These are phyloP conservation scores for Amanita fuliginea DNA, from an alignment of 768 basidiomycete species.

Conservation along the genomic window DNA sequence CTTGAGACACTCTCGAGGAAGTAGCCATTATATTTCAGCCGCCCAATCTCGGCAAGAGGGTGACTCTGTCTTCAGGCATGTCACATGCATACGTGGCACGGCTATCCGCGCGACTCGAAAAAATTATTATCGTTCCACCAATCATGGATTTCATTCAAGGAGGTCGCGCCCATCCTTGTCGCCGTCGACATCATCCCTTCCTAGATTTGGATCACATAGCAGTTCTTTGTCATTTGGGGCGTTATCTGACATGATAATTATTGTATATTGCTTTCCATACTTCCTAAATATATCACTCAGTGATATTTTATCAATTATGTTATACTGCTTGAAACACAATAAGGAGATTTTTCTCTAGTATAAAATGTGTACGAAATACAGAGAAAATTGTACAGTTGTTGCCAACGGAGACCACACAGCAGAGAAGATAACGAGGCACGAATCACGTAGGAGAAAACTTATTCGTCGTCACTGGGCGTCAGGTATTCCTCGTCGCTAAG, in stretches of 20 bases:
- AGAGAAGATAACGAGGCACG: not conserved
- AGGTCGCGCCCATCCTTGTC: not conserved
- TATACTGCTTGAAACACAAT: not conserved
- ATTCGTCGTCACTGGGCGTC: conserved; percentile 70
- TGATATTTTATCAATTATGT: not conserved
- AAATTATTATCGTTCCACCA: not conserved
- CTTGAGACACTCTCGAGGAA: conserved; percentile 20
- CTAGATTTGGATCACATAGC: not conserved
- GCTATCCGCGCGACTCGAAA: not conserved
- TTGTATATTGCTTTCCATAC: not conserved
- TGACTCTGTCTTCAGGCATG: not conserved
- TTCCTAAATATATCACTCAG: not conserved
- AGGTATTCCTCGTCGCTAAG: conserved; percentile 66
- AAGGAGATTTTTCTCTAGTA: not conserved
- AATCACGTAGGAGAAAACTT: not conserved
- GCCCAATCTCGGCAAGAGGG: not conserved
- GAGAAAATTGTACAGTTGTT: conserved; percentile 2
- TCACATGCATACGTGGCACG: not conserved
- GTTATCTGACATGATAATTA: not conserved
- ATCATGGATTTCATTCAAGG: not conserved
- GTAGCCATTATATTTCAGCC: not conserved
- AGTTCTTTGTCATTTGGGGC: not conserved
- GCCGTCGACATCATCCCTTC: not conserved
- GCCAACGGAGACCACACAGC: not conserved
- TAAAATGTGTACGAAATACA: conserved; percentile 2